Percentiles rank a stretch among this genome's conserved stretches.
Conservation (phyloP, 2,329 filamentous ascomycete genomes). For the Fusarium solani-melongenae region DNA sequence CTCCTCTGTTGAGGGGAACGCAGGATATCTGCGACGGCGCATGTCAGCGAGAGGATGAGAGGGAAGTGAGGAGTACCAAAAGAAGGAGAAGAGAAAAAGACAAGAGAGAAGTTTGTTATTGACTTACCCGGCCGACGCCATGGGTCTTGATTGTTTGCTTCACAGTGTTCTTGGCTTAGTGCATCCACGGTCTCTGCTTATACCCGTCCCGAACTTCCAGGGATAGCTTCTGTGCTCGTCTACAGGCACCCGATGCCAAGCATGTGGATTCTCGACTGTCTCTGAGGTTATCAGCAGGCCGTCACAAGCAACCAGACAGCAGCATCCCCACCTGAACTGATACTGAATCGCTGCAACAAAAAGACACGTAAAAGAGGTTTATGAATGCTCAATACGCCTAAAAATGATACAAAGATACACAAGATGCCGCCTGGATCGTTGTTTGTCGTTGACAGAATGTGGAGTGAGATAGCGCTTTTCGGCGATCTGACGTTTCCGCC, state of each 20-base stretch:
- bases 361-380: background rate
- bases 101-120: background rate
- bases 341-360: background rate
- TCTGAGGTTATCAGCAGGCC: background rate
- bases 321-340: background rate
- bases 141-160: slow-evolving; percentile 23
- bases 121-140: slow-evolving; percentile 28
- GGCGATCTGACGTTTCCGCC: slow-evolving; percentile 12
- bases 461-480: slow-evolving; percentile 10
- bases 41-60: slow-evolving; percentile 10
- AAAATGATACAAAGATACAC: background rate
- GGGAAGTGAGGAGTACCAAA: background rate
- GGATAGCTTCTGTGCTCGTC: background rate
- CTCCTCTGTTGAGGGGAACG: slow-evolving; percentile 63
- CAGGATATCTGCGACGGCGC: slow-evolving; percentile 15
- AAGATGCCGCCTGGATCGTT: background rate
- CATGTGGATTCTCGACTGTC: background rate
- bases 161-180: background rate
- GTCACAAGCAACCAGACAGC: background rate
- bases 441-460: background rate
- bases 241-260: background rate
- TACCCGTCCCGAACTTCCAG: background rate
- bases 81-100: background rate
- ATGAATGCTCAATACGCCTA: background rate
- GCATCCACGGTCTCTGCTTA: background rate